Conservation (phyloP, 306 rosid genomes). For the Lathyrus oleraceus region DNA sequence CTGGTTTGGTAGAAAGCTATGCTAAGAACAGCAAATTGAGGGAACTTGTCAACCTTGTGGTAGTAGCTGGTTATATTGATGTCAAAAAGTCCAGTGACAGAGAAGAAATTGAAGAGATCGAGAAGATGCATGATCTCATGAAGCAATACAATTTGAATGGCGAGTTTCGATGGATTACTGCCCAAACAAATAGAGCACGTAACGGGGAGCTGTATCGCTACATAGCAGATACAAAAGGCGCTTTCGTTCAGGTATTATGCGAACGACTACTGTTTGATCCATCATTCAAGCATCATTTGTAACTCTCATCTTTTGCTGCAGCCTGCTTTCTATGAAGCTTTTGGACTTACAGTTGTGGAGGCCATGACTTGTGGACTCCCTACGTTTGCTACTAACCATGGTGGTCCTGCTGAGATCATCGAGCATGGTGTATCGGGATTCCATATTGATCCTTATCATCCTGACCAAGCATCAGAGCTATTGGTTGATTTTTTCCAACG, state of each 20-base stretch:
- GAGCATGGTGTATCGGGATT: constrained; percentile 85
- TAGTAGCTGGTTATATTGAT: constrained; percentile 82
- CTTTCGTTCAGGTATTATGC: constrained; percentile 74
- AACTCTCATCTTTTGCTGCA: constrained; percentile 40
- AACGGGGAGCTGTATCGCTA: constrained; percentile 94
- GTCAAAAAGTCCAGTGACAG: constrained; percentile 76
- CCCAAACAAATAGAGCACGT: constrained; percentile 88
- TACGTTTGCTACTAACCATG: constrained; percentile 86
- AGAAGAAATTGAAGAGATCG: constrained; percentile 91
- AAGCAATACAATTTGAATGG: constrained; percentile 59
- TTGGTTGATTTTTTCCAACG: constrained; percentile 67
- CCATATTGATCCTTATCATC: constrained; percentile 93
- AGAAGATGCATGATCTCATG: constrained; percentile 82
- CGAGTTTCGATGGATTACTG: constrained; percentile 80
- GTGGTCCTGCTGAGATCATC: constrained; percentile 97
- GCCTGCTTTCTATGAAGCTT: constrained; percentile 98
- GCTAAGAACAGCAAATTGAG: constrained; percentile 71
- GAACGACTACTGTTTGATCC: constrained; percentile 3
- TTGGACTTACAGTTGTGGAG: constrained; percentile 97
- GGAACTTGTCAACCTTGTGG: constrained; percentile 82
- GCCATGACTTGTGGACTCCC: constrained; percentile 96
- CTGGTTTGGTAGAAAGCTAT: constrained; percentile 83
- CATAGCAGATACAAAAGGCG: constrained; percentile 85
- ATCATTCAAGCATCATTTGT: neutral
- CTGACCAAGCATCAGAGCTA: constrained; percentile 59